Base-by-base conservation (phyloP, 2,329 filamentous ascomycete genomes). In the Sclerotinia sclerotiorum region DNA sequence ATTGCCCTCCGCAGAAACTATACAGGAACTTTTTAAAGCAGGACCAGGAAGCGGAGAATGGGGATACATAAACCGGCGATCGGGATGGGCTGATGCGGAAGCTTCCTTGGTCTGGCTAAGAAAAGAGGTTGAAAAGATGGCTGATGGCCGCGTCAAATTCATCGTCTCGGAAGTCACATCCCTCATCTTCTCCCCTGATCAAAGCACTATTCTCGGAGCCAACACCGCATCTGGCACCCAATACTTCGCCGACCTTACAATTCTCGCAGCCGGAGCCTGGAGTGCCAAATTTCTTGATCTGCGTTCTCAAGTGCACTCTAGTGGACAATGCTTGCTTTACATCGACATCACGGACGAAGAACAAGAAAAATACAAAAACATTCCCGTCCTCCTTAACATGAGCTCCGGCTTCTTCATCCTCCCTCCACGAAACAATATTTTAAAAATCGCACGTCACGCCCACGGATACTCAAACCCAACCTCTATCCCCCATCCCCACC, bases 231-330 rank as follows among this genome's bases (percentile, higher is more conserved):
- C 85, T 70, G 84, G 83, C 1, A 78, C 78, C 8, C 80, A 77
- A 13, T 72, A 92, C 8, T 80, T 79, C 5, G 91, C 90, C 2
- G 90, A 92, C 69, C 83, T 97, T 10, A 89, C 91, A 46, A 83
- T 97, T 67, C 84, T 97, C 2, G 93, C 94, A 0, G 88, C 93
- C 0, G 94, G 94, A 21, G 93, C 94, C 5, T 98, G 94, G 94
- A 92, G 91, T 2, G 86, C 89, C 2, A 84, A 86, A 1, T 83
- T 97, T 29, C 81, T 97, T 68, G 91, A 97, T 78, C 82, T 97
- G 0, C 83, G 88, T 58, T 92, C 92, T 35, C 86, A 91, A 56
- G 89, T 88, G 51, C 86, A 90, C 71, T 91, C 94, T 2, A 97
- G 93, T 0, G 94, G 92, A 19, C 94, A 98, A 75, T 86, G 87